A percentile compares a stretch with the other conserved stretches of the same genome.
phyloP scores from a whole-genome alignment of 2,329 filamentous ascomycete species.

The Apiospora phragmitis region DNA sequence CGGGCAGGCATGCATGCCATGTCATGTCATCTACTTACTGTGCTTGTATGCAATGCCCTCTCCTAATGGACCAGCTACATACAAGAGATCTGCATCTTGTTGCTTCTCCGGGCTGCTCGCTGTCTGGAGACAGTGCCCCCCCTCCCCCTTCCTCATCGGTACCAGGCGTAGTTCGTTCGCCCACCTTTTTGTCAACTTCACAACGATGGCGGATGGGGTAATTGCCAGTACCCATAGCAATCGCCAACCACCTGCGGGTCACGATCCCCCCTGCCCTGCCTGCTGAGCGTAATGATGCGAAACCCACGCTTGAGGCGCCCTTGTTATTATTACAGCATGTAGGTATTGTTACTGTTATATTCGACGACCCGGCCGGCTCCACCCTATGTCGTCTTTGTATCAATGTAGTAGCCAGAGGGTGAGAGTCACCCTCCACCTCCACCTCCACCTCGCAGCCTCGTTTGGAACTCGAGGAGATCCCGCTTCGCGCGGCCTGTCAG shows the following conservation, averaged over 20 bases:
- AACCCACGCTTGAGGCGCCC: conserved; percentile 16
- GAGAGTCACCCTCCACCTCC: neutral
- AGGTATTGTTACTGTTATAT: neutral
- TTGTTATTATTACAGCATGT: neutral
- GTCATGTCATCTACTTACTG: neutral
- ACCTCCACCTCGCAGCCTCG: neutral
- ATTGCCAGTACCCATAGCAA: neutral
- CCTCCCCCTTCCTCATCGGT: neutral
- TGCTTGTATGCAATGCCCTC: neutral
- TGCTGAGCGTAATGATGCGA: conserved; percentile 12
- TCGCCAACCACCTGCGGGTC: conserved; percentile 5
- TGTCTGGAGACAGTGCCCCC: neutral
- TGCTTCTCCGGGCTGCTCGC: neutral
- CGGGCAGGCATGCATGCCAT: neutral
- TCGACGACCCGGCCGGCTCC: neutral
- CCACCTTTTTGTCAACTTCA: neutral
- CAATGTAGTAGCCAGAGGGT: neutral
- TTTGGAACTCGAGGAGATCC: neutral
- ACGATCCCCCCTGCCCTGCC: neutral
- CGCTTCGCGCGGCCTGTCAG: neutral
- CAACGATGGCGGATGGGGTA: neutral
- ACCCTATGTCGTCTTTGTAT: neutral
- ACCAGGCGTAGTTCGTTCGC: neutral
- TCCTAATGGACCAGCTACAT: neutral
- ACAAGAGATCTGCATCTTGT: neutral